Conservation (phyloP, 1,284 basidiomycete species). For the Marasmius sp. region DNA sequence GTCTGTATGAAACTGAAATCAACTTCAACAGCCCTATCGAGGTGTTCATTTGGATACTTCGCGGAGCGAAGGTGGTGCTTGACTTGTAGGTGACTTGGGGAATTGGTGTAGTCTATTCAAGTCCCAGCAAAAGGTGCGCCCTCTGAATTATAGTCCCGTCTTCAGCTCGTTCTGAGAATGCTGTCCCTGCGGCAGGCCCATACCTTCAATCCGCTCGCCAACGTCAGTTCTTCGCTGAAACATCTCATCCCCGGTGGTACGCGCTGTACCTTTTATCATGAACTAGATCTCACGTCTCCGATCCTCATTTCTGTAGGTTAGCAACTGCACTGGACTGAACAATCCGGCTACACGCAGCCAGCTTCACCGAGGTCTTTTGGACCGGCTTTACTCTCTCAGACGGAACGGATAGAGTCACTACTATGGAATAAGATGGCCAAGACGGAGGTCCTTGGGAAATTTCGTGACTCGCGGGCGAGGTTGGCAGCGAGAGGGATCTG, state of each 20-base stretch:
- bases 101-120: conserved; percentile 76
- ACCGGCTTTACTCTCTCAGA: conserved; percentile 34
- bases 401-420: conserved; percentile 17
- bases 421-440: conserved; percentile 22
- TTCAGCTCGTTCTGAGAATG: not conserved
- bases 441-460: conserved; percentile 45
- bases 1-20: not conserved
- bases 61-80: conserved; percentile 25
- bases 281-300: not conserved
- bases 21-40: conserved; percentile 59
- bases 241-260: conserved; percentile 49
- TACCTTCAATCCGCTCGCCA: conserved; percentile 54
- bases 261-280: conserved; percentile 2
- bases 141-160: not conserved
- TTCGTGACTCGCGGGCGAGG: conserved; percentile 65
- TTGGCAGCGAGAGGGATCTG: conserved; percentile 60
- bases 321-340: conserved; percentile 57
- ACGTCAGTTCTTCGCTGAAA: conserved; percentile 34
- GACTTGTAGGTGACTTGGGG: conserved; percentile 18
- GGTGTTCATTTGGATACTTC: conserved; percentile 81
- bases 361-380: conserved; percentile 66
- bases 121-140: conserved; percentile 64
- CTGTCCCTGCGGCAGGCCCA: conserved; percentile 32
- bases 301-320: conserved; percentile 25
- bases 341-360: conserved; percentile 63